Evolutionary conservation across 805 yeast genomes (phyloP).

Genomic region (Jamesozyma rosinii): DNA sequence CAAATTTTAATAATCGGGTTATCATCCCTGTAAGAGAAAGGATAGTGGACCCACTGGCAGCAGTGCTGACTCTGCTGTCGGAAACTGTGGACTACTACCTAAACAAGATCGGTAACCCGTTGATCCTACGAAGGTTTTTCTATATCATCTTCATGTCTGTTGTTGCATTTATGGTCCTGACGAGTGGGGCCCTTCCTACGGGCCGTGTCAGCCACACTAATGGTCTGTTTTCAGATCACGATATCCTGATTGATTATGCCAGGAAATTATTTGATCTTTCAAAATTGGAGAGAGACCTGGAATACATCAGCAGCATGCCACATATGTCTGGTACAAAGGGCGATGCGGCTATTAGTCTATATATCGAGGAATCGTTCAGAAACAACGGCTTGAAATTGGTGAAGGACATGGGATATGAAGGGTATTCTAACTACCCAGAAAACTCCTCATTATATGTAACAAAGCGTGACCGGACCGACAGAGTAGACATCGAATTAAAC

Average conservation of each 20-base stretch:
- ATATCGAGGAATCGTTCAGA: constrained; percentile 48
- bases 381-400: constrained; percentile 47
- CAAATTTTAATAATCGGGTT: constrained; percentile 26
- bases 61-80: constrained; percentile 26
- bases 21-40: constrained; percentile 33
- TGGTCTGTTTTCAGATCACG: constrained; percentile 59
- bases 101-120: constrained; percentile 71
- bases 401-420: constrained; percentile 35
- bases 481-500: constrained; percentile 21
- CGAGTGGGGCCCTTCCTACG: constrained; percentile 45
- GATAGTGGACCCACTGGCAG: constrained; percentile 41
- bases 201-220: constrained; percentile 32
- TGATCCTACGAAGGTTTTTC: constrained; percentile 66
- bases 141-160: constrained; percentile 60
- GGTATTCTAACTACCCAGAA: constrained; percentile 53
- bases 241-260: constrained; percentile 41
- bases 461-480: neutral
- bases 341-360: constrained; percentile 62
- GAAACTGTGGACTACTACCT: constrained; percentile 48
- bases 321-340: constrained; percentile 86
- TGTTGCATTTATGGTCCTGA: constrained; percentile 47
- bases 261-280: constrained; percentile 44
- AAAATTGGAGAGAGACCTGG: constrained; percentile 53
- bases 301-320: constrained; percentile 70
- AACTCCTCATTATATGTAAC: neutral